A percentile compares a stretch with the other conserved stretches of the same genome.
Evolutionary conservation across 371 early-diverging fungal genomes (phyloP).

Genomic region (Rhizomucor miehei): DNA sequence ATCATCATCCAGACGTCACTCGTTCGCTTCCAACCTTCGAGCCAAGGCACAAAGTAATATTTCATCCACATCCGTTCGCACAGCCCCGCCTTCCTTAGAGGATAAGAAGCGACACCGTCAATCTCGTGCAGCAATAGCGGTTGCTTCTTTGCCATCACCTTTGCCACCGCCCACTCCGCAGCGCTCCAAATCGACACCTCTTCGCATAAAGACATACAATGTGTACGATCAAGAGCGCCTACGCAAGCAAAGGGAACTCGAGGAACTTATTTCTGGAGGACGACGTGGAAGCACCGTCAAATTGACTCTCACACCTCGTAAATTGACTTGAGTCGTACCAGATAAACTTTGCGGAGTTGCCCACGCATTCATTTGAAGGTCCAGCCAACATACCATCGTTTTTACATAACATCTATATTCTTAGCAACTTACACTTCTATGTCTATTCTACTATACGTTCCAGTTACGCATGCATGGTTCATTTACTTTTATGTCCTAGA

Average conservation of each 20-base stretch:
- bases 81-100: neutral
- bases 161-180: constrained; percentile 3
- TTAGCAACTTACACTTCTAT: too few relatives aligned
- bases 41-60: neutral
- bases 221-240: constrained; percentile 27
- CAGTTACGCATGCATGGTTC: too few relatives aligned
- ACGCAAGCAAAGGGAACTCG: constrained; percentile 34
- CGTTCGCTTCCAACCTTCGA: neutral
- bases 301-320: constrained; percentile 37
- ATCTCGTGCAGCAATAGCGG: constrained; percentile 15
- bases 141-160: constrained; percentile 4
- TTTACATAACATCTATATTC: too few relatives aligned
- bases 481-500: too few relatives aligned
- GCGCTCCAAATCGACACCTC: constrained; percentile 14
- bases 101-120: constrained; percentile 8
- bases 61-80: neutral
- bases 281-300: constrained; percentile 45
- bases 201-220: constrained; percentile 15
- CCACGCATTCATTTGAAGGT: too few relatives aligned
- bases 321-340: neutral
- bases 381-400: too few relatives aligned
- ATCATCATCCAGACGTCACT: neutral
- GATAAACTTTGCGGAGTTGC: too few relatives aligned
- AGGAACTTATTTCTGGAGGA: constrained; percentile 39
- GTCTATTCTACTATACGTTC: too few relatives aligned